These are phyloP conservation scores for Aspergillus sp. DNA, from an alignment of 2,329 filamentous ascomycete species.

Conservation along the genomic window DNA sequence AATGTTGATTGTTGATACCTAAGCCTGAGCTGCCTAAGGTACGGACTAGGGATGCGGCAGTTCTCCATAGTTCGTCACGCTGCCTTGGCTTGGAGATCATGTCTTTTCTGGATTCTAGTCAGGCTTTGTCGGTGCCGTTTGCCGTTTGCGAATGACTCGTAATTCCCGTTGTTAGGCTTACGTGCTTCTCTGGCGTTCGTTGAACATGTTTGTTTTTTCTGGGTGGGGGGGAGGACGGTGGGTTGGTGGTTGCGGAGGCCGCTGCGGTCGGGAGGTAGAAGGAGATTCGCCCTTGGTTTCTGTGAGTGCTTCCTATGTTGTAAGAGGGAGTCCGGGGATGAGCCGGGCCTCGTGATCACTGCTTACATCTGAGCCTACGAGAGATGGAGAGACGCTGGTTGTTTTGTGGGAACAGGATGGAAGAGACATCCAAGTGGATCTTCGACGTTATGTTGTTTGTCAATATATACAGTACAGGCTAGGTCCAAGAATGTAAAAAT, in stretches of 20 bases:
- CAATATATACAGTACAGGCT: slow-evolving; percentile 7
- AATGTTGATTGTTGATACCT: too few relatives aligned
- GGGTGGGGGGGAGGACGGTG: neutral
- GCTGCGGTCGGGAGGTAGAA: too few relatives aligned
- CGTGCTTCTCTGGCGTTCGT: neutral
- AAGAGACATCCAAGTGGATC: neutral
- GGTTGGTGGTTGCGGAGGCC: neutral
- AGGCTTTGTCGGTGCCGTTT: neutral
- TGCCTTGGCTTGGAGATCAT: neutral
- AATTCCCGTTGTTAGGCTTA: neutral
- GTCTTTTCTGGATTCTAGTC: neutral
- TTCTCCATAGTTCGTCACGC: neutral
- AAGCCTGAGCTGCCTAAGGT: too few relatives aligned
- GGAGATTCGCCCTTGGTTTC: neutral
- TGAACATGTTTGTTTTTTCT: neutral
- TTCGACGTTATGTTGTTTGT: neutral
- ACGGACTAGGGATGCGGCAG: neutral
- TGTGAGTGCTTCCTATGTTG: neutral
- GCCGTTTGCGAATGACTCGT: neutral
- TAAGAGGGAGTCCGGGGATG: neutral
- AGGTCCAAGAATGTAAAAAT: slow-evolving; percentile 4
- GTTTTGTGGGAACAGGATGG: neutral
- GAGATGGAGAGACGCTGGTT: too few relatives aligned
- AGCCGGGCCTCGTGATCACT: neutral
- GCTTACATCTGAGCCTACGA: neutral